These are phyloP conservation scores for Haplosporangium gracile DNA, from an alignment of 192 early-diverging fungal genomes.

Conservation along the genomic window DNA sequence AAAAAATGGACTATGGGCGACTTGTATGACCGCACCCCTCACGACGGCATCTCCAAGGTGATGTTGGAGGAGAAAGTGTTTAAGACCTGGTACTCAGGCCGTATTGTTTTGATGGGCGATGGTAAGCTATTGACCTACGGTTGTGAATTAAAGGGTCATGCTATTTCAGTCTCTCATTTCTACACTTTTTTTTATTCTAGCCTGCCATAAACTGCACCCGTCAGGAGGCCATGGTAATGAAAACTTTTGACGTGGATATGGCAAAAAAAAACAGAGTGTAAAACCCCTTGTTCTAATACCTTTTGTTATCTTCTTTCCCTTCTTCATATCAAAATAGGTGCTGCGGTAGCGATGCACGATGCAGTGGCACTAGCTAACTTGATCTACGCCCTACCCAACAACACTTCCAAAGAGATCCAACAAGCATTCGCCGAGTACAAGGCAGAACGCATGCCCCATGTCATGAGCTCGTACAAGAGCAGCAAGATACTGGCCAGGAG, in stretches of 20 bases:
- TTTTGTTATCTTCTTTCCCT: no score
- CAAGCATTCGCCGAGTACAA: not conserved
- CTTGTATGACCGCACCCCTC: constrained; percentile 30
- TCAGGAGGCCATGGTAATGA: not conserved
- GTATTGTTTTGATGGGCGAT: not conserved
- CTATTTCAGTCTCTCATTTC: not conserved
- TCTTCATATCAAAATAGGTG: not conserved
- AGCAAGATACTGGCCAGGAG: no score
- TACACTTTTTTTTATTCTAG: no score
- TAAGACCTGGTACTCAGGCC: not conserved
- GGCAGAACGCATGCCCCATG: not conserved
- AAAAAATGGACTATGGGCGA: constrained; percentile 11
- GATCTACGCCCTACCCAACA: not conserved
- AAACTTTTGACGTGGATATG: no score
- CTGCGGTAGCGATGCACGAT: not conserved
- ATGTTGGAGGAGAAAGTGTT: not conserved
- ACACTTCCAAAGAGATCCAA: not conserved
- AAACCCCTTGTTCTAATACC: no score
- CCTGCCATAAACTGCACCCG: not conserved
- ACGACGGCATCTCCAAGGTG: not conserved
- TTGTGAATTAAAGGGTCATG: not conserved
- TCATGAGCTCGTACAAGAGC: no score
- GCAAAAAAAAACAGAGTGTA: not conserved
- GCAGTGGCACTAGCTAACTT: not conserved
- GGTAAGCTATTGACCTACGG: not conserved